Evolutionary conservation across 371 early-diverging fungal genomes (phyloP), one percentile per base, ranked within the genome.

Genomic region (Gilbertella persicaria): DNA sequence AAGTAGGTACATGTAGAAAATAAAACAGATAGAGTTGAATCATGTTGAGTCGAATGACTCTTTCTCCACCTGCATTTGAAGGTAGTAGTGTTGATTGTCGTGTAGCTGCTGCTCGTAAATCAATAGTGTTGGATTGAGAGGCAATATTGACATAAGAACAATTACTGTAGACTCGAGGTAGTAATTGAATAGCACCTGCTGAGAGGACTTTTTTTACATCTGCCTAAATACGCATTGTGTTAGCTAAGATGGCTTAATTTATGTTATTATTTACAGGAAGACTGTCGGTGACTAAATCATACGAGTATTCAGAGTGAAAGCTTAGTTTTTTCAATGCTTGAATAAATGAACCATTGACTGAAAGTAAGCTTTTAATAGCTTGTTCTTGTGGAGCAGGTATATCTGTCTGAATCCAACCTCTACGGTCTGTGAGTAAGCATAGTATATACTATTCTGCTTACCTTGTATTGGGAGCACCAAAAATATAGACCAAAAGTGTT

Each of bases 11-110:
- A 28, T 54, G 62, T 17, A 56, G 39, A 24, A 66, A 48, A 19
- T 74, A 65, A 35, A 61, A 69, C 5, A 74, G 48, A 36, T 66
- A 74, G 23, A 74, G 70, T 33, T 74, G 75, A 13, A 70, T 44
- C 53, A 60, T 66, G 16, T 63, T 70, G 44, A 74, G 61, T 33
- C 43, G 51, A 35, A 74, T 59, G 16, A 50, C 45, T 40, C 66
- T 35, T 29, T 64, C 62, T 7, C 62, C 66, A 25, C 62, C 55
- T 12, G 50, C 9, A 8, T 44, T 36, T 21, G 53, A 20, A 1
- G 70, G 56, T 30, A 67, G 26, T 0, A 73, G 42, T 7, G 64
- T 65, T 0, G 73, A 69, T 40, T 68, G 71, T 45, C 46, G 45
- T 2, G 64, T 74, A 0, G 75, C 68, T 35, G 75, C 52, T 23